Conservation (phyloP, 352 stramenopile genomes). For the Hyaloperonospora brassicae region DNA sequence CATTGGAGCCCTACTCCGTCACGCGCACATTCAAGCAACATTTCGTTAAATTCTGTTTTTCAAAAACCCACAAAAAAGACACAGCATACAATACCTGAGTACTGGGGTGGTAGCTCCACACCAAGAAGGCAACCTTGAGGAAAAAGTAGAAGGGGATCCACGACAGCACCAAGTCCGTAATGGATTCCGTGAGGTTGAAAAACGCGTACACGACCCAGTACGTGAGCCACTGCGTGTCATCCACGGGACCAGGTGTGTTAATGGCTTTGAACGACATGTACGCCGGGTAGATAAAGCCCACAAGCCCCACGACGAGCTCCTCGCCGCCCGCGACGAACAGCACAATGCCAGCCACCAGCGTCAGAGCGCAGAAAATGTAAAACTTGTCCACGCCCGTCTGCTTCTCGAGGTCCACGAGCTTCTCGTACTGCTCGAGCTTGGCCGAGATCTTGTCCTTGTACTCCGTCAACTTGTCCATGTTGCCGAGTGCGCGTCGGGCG, state of each 20-base stretch:
- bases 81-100: conserved; percentile 32
- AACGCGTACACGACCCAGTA: conserved; percentile 95
- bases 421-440: conserved; percentile 75
- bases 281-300: conserved; percentile 84
- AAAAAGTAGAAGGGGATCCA: conserved; percentile 87
- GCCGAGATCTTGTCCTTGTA: conserved; percentile 81
- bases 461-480: conserved; percentile 75
- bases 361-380: conserved; percentile 61
- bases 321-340: conserved; percentile 76
- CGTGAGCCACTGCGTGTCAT: conserved; percentile 86
- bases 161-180: conserved; percentile 75
- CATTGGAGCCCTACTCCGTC: conserved; percentile 63
- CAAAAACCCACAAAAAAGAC: not conserved
- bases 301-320: conserved; percentile 69
- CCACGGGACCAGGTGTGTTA: conserved; percentile 52
- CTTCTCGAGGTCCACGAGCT: conserved; percentile 80
- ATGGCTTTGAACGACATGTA: conserved; percentile 88
- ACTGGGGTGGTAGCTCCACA: conserved; percentile 78
- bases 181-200: conserved; percentile 92
- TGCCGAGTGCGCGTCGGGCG: too few relatives aligned
- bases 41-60: conserved; percentile 7
- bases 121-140: conserved; percentile 80
- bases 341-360: conserved; percentile 46
- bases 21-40: not conserved
- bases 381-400: conserved; percentile 84